These are phyloP conservation scores for Agarophyton chilense DNA, from an alignment of 23 red algal genomes.

Conservation along the genomic window DNA sequence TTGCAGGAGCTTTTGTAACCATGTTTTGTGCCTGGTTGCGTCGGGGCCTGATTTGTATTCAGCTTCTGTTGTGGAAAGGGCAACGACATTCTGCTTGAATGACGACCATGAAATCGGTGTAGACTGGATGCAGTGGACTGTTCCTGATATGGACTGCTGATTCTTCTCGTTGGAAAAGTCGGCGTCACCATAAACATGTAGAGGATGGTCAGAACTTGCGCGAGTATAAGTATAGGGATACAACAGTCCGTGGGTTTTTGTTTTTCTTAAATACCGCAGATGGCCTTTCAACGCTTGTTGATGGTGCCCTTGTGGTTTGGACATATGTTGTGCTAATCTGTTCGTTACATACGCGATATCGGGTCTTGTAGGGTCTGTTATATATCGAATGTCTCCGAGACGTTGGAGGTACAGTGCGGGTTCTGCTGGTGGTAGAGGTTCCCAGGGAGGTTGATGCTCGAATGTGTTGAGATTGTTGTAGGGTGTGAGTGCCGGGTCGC, in stretches of 20 bases:
- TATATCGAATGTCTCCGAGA: not conserved
- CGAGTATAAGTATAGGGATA: not conserved
- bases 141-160: not conserved
- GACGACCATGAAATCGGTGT: not conserved
- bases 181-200: not conserved
- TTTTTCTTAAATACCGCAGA: constrained; percentile 20
- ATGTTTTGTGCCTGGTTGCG: not conserved
- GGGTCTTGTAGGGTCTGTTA: not conserved
- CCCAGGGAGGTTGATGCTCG: not conserved
- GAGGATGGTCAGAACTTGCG: not conserved
- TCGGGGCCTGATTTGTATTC: not conserved
- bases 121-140: not conserved
- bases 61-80: constrained; percentile 3
- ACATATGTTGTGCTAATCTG: constrained; percentile 7
- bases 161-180: not conserved
- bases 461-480: not conserved
- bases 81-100: constrained; percentile 11
- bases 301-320: not conserved
- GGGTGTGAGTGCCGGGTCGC: not conserved
- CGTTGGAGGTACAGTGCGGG: not conserved
- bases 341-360: not conserved
- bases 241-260: not conserved
- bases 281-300: constrained; percentile 1
- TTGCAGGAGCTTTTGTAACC: not conserved
- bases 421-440: not conserved